A percentile compares a stretch with the other conserved stretches of the same genome.
Evolutionary conservation across 2,329 filamentous ascomycete genomes (phyloP).

Genomic region (Epichloe uncinata): DNA sequence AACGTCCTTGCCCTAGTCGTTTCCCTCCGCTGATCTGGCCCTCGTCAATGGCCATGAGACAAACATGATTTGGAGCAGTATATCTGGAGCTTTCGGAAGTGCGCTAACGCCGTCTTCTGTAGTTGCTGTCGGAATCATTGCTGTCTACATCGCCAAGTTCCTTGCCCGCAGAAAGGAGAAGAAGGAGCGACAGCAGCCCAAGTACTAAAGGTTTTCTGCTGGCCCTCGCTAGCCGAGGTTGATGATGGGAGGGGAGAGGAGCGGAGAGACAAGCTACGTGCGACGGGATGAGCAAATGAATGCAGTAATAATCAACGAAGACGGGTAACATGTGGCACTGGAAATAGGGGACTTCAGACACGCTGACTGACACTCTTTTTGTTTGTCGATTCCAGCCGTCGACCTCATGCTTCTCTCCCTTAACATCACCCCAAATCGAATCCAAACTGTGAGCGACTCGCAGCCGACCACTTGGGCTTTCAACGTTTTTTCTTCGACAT

Average conservation of each 20-base stretch:
- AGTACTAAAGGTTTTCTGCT: constrained; percentile 9
- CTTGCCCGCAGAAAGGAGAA: constrained; percentile 14
- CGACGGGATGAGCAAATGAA: background rate
- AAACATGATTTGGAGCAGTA: background rate
- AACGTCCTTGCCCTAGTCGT: background rate
- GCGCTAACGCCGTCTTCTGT: constrained; percentile 6
- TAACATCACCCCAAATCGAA: background rate
- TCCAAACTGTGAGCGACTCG: background rate
- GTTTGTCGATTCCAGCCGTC: background rate
- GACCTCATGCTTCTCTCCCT: background rate
- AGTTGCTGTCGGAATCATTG: constrained; percentile 22
- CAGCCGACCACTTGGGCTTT: background rate
- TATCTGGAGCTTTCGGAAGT: background rate
- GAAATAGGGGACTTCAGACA: background rate
- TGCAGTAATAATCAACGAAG: background rate
- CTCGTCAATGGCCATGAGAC: background rate
- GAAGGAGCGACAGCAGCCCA: constrained; percentile 19
- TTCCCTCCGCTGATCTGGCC: background rate
- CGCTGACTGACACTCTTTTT: background rate
- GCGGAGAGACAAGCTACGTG: background rate
- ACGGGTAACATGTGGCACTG: background rate
- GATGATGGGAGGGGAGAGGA: background rate
- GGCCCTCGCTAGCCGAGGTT: background rate
- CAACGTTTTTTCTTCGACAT: background rate
- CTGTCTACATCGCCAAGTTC: constrained; percentile 20